Conservation (phyloP, 768 basidiomycete species). For the Tulasnella sp. region DNA sequence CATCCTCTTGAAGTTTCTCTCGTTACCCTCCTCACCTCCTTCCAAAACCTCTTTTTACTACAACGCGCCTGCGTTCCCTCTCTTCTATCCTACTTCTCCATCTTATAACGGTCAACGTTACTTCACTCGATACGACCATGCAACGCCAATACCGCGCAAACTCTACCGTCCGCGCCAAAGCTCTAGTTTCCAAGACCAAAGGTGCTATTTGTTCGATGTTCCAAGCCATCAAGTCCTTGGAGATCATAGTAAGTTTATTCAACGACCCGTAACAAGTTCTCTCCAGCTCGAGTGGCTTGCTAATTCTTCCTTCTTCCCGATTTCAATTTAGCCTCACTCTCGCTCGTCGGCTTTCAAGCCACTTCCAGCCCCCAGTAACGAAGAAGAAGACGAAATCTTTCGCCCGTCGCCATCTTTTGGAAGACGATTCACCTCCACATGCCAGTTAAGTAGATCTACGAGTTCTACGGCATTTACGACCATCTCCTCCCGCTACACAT, state of each 20-base stretch:
- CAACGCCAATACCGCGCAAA: background rate
- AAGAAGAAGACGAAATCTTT: background rate
- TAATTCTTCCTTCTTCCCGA: background rate
- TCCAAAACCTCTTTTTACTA: background rate
- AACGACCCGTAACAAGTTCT: background rate
- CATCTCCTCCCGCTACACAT: background rate
- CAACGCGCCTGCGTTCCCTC: background rate
- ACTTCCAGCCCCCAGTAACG: background rate
- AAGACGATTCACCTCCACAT: background rate
- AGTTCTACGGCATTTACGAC: background rate
- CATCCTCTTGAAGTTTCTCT: background rate
- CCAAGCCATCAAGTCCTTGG: background rate
- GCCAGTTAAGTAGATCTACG: background rate
- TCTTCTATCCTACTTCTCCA: too few relatives aligned
- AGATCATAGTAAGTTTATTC: background rate
- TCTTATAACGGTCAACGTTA: background rate
- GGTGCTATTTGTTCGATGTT: background rate
- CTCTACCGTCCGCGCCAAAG: background rate
- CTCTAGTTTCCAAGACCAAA: background rate
- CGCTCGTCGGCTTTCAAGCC: background rate
- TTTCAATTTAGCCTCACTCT: background rate
- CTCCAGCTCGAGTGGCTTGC: background rate
- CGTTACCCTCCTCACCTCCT: too few relatives aligned
- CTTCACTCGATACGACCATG: background rate
- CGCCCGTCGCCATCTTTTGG: background rate